A percentile compares a stretch with the other conserved stretches of the same genome.
Conservation (phyloP, 2,329 filamentous ascomycete genomes). For the Cryphonectria parasitica region DNA sequence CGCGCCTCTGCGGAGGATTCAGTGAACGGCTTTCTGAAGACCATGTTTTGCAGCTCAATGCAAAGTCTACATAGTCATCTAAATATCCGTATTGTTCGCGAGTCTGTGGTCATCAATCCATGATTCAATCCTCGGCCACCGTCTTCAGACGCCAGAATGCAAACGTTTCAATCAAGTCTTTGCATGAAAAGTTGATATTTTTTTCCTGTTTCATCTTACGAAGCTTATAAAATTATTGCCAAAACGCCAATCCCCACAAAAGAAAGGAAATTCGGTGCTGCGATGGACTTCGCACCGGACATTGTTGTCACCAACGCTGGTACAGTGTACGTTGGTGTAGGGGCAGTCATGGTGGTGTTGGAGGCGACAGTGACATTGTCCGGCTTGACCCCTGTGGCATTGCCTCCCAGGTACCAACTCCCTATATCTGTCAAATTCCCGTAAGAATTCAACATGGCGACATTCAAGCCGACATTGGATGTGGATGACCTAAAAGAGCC, state of each 20-base stretch:
- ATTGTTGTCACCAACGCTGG: constrained; percentile 13
- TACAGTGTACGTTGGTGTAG: constrained; percentile 14
- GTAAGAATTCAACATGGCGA: constrained; percentile 20
- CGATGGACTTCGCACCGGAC: neutral
- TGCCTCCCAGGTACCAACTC: constrained; percentile 17
- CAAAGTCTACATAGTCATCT: too few relatives aligned
- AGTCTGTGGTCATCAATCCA: too few relatives aligned
- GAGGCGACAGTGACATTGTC: constrained; percentile 17
- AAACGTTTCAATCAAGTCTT: neutral
- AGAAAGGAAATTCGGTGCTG: neutral
- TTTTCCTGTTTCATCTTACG: neutral
- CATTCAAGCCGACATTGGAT: constrained; percentile 21
- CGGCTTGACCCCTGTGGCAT: constrained; percentile 20
- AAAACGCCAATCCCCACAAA: neutral
- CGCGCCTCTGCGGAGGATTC: too few relatives aligned
- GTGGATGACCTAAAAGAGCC: constrained; percentile 20
- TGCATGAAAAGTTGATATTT: fast-evolving
- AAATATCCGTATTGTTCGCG: too few relatives aligned
- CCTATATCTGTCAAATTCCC: constrained; percentile 14
- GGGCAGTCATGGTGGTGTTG: neutral
- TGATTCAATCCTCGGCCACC: too few relatives aligned
- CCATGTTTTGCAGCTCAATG: too few relatives aligned
- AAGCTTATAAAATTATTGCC: neutral
- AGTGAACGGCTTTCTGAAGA: too few relatives aligned
- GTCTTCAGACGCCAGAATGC: neutral